Conservation (phyloP, 2,329 filamentous ascomycete genomes). For the Madurella mycetomatis region DNA sequence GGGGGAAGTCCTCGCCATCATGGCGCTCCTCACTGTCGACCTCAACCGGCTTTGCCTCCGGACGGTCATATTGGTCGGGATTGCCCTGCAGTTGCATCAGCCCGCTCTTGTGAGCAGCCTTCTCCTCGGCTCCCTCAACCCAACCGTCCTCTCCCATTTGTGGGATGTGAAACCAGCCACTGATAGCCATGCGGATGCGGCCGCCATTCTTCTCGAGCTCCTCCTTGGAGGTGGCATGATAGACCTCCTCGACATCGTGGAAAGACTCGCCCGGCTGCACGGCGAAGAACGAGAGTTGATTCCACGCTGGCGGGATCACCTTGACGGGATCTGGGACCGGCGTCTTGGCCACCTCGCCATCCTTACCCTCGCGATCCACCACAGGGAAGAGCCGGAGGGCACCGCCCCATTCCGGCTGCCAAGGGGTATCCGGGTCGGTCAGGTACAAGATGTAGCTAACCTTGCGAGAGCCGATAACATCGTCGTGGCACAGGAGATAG, state of each 20-base stretch:
- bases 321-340: conserved; percentile 74
- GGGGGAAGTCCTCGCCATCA: conserved; percentile 44
- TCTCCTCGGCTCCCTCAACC: conserved; percentile 81
- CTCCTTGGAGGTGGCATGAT: conserved; percentile 59
- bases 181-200: conserved; percentile 92
- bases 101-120: conserved; percentile 82
- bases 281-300: conserved; percentile 96
- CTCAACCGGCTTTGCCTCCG: conserved; percentile 56
- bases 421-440: conserved; percentile 84
- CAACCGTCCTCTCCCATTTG: conserved; percentile 92
- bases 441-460: conserved; percentile 97
- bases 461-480: conserved; percentile 94
- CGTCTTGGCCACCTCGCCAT: conserved; percentile 72
- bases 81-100: conserved; percentile 90
- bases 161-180: conserved; percentile 98
- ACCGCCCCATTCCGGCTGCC: conserved; percentile 90
- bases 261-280: conserved; percentile 98
- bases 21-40: conserved; percentile 43
- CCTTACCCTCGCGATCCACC: conserved; percentile 57
- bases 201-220: conserved; percentile 65
- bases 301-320: conserved; percentile 89
- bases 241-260: conserved; percentile 98
- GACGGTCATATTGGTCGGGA: conserved; percentile 82
- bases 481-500: conserved; percentile 93
- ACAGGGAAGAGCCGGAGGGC: conserved; percentile 83